Percentiles rank a stretch among this genome's conserved stretches.
These are phyloP conservation scores for Singerocomus inundabilis DNA, from an alignment of 1,284 basidiomycete genomes.

Conservation along the genomic window DNA sequence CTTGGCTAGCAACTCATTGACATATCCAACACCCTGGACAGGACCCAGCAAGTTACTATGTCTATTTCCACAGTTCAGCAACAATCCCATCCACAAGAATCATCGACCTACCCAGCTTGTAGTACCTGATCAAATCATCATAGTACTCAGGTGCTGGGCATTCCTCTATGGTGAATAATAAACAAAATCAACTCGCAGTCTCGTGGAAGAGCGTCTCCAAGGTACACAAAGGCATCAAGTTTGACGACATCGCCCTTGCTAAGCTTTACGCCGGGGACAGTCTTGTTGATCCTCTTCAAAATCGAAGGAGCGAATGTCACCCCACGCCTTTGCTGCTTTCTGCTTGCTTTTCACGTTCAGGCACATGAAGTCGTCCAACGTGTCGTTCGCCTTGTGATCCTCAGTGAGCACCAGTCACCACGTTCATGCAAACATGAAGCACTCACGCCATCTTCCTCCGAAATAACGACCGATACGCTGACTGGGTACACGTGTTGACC, in stretches of 20 bases:
- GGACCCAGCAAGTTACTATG: slow-evolving; percentile 54
- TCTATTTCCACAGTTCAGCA: slow-evolving; percentile 46
- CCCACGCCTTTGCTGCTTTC: slow-evolving; percentile 50
- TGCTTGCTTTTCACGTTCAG: slow-evolving; percentile 53
- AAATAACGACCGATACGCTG: slow-evolving; percentile 50
- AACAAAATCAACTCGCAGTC: slow-evolving; percentile 67
- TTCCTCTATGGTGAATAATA: too few species aligned
- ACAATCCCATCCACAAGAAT: too few species aligned
- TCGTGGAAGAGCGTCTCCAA: slow-evolving; percentile 70
- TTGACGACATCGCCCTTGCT: slow-evolving; percentile 53
- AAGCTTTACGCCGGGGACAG: slow-evolving; percentile 62
- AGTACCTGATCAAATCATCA: slow-evolving; percentile 54
- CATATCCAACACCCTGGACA: slow-evolving; percentile 78
- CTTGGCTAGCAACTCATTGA: slow-evolving; percentile 84
- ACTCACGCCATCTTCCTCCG: slow-evolving; percentile 53
- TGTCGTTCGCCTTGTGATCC: slow-evolving; percentile 58
- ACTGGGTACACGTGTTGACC: slow-evolving; percentile 43
- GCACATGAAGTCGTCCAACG: slow-evolving; percentile 71
- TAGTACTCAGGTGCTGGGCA: too few species aligned
- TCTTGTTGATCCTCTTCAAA: slow-evolving; percentile 57
- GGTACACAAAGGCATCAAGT: slow-evolving; percentile 72
- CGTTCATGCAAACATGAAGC: slow-evolving; percentile 5
- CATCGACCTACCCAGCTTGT: too few species aligned
- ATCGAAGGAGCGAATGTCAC: slow-evolving; percentile 57
- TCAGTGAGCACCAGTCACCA: neutral